These are phyloP conservation scores for Ceratobasidium sp. DNA, from an alignment of 1,284 basidiomycete species.

Conservation along the genomic window DNA sequence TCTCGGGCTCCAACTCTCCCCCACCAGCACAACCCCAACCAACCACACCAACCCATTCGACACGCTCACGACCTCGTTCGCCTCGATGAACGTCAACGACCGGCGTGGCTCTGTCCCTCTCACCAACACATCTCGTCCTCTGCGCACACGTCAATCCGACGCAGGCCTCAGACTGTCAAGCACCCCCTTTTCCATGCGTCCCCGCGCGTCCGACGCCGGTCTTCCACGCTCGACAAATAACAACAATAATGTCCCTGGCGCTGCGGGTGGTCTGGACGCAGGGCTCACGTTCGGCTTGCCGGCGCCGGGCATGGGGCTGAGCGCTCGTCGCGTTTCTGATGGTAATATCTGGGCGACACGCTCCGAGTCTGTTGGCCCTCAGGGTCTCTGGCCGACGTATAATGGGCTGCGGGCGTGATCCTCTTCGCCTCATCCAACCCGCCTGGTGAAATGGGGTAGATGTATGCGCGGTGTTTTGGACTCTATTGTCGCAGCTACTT, in stretches of 20 bases:
- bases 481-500: no score
- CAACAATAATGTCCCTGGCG: no score
- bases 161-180: neutral
- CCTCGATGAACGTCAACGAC: conserved; percentile 16
- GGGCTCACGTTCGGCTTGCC: conserved; percentile 36
- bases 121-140: neutral
- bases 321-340: conserved; percentile 32
- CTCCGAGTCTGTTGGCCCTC: neutral
- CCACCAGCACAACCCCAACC: neutral
- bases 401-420: neutral
- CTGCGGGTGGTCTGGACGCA: conserved; percentile 10
- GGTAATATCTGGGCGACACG: conserved; percentile 34
- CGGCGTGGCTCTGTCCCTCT: conserved; percentile 23
- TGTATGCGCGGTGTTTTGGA: no score
- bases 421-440: neutral
- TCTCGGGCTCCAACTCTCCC: conserved; percentile 16
- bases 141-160: conserved; percentile 26
- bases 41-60: neutral
- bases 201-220: conserved; percentile 11
- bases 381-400: conserved; percentile 12
- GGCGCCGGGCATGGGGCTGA: neutral
- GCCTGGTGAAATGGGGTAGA: no score
- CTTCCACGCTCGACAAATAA: no score
- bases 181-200: conserved; percentile 3
- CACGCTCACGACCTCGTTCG: conserved; percentile 13